Evolutionary conservation across 345 rosid species (phyloP).

Genomic region (Anastatica hierochuntica): DNA sequence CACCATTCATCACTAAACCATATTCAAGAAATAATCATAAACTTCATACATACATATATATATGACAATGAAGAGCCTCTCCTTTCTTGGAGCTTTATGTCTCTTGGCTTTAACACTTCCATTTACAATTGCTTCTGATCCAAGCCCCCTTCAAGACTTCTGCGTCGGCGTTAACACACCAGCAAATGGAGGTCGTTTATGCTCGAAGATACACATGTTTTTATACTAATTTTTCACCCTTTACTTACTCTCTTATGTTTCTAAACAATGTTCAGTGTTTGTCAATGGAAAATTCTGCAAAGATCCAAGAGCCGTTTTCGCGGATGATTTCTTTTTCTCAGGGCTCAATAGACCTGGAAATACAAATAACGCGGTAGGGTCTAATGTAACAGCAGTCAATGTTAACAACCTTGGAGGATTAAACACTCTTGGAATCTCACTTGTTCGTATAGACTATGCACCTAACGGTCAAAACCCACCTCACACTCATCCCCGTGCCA

Average conservation of each 20-base stretch:
- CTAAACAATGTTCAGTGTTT: constrained; percentile 2
- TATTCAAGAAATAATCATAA: not conserved
- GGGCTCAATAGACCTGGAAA: constrained; percentile 10
- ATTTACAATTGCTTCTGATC: constrained; percentile 1
- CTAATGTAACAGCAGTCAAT: constrained; percentile 13
- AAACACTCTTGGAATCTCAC: constrained; percentile 22
- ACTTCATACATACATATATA: not conserved
- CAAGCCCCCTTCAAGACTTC: constrained; percentile 2
- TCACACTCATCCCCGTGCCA: constrained; percentile 19
- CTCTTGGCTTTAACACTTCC: constrained; percentile 12
- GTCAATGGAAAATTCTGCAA: not conserved
- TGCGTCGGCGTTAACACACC: constrained; percentile 17
- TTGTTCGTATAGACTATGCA: constrained; percentile 23
- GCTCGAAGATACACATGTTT: not conserved
- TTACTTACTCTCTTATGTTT: not conserved
- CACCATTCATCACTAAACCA: not conserved
- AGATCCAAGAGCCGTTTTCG: constrained; percentile 10
- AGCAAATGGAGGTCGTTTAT: constrained; percentile 3
- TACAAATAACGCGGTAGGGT: constrained; percentile 6
- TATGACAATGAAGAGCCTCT: not conserved
- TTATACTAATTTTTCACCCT: not conserved
- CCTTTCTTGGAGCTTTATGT: not conserved
- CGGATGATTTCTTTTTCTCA: constrained; percentile 4
- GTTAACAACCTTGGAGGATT: constrained; percentile 25
- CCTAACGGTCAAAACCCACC: constrained; percentile 23